Evolutionary conservation across 225 moss, liverwort and hornwort genomes (phyloP).

Genomic region (Polytrichum commune): DNA sequence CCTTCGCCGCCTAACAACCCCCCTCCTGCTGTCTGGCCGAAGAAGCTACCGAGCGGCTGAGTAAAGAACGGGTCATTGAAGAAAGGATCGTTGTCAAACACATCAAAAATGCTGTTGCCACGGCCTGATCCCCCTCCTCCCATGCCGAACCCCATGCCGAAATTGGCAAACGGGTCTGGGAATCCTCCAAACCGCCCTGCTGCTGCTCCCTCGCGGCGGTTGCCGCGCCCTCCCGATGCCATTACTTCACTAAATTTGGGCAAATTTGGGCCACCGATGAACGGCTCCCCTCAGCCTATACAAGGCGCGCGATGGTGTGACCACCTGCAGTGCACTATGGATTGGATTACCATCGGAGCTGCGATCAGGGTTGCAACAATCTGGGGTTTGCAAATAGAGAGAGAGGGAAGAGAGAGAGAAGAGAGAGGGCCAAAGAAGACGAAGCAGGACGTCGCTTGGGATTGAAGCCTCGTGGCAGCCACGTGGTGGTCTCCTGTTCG

Average conservation of each 20-base stretch:
- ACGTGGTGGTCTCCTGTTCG: no score
- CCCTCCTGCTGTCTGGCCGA: slow-evolving; percentile 33
- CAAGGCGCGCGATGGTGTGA: no score
- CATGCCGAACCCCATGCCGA: slow-evolving; percentile 40
- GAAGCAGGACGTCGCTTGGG: no score
- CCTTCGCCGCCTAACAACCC: slow-evolving; percentile 29
- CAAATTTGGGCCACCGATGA: no score
- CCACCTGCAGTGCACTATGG: no score
- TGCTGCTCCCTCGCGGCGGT: slow-evolving; percentile 21
- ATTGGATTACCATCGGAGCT: no score
- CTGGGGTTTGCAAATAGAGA: no score
- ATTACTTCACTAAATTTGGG: slow-evolving; percentile 6
- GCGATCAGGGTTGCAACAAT: no score
- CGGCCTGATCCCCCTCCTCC: slow-evolving; percentile 26
- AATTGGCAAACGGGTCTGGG: slow-evolving; percentile 48
- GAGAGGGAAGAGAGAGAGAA: no score
- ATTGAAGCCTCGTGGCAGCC: no score
- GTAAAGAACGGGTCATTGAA: slow-evolving; percentile 60
- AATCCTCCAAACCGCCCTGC: slow-evolving; percentile 26
- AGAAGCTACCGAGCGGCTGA: slow-evolving; percentile 46
- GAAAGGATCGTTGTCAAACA: slow-evolving; percentile 54
- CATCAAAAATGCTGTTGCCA: slow-evolving; percentile 42
- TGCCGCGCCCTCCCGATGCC: slow-evolving; percentile 31
- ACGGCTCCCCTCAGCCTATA: no score
- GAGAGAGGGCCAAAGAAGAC: no score